Evolutionary conservation across 2,329 filamentous ascomycete genomes (phyloP).

Genomic region (Colletotrichum trifolii): DNA sequence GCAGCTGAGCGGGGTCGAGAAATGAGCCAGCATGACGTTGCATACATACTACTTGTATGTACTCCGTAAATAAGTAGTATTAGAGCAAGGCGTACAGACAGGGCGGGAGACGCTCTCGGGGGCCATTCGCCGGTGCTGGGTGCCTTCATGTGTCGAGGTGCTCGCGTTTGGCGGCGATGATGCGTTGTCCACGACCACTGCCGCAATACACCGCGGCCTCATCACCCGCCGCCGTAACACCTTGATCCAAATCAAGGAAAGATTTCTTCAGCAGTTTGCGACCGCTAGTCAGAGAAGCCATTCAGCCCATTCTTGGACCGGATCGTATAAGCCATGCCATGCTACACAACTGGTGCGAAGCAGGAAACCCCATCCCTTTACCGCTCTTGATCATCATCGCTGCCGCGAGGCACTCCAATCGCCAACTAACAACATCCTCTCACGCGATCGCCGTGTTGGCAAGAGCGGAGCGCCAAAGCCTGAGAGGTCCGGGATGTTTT

Average conservation of each 20-base stretch:
- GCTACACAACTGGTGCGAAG: not conserved
- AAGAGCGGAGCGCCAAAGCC: too few relatives aligned
- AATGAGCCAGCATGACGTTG: slow-evolving; percentile 11
- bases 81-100: slow-evolving; percentile 10
- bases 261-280: slow-evolving; percentile 10
- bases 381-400: slow-evolving; percentile 13
- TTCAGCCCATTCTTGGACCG: not conserved
- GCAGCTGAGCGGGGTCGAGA: not conserved
- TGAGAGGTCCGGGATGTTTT: too few relatives aligned
- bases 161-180: slow-evolving; percentile 7
- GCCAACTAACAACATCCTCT: not conserved
- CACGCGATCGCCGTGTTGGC: too few relatives aligned
- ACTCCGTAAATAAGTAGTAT: too few relatives aligned
- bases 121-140: slow-evolving; percentile 1
- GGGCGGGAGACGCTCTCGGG: not conserved
- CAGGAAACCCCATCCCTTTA: not conserved
- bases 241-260: slow-evolving; percentile 11
- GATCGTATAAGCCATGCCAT: not conserved
- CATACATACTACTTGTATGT: not conserved
- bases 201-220: not conserved
- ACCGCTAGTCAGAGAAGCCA: not conserved
- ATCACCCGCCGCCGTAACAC: not conserved
- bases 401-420: not conserved
- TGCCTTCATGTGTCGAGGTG: not conserved
- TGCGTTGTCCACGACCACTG: slow-evolving; percentile 6